Evolutionary conservation across 306 rosid species (phyloP), one percentile per base, ranked within the genome.

Genomic region (Quercus gilva): DNA sequence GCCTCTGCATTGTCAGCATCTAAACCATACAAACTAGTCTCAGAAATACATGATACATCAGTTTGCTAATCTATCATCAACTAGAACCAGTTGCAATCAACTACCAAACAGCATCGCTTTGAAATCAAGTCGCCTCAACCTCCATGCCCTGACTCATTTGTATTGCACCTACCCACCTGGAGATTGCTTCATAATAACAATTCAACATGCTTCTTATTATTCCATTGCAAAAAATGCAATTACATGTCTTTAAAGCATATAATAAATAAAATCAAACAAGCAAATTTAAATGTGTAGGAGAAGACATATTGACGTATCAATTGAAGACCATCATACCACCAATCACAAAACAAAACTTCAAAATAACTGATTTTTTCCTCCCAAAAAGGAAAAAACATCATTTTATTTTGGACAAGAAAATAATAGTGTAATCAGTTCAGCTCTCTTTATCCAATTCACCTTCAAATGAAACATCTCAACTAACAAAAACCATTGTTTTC

Each of bases 81-180:
- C 19, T 31, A 67, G 71, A 85, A 19, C 19, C 45, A 59, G 71
- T 71, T 59, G 8, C 81, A 63, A 83, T 87, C 89, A 71, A 87
- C 76, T 83, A 89, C 96, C 96, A 85, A 88, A 89, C 84, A 59
- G 1, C 68, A 74, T 84, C 64, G 80, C 96, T 86, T 88, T 78
- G 84, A 55, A 82, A 75, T 71, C 84, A 90, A 89, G 94, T 65
- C 33, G 81, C 88, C 81, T 74, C 63, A 57, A 31, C 79, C 81
- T 20, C 55, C 77, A 68, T 55, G 43, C 59, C 82, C 73, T 74
- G 69, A 63, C 89, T 75, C 59, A 2, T 5, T 33, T 55, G 80
- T 77, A 69, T 85, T 9, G 79, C 70, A 59, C 74, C 68, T 75
- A 74, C 82, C 68, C 81, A 63, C 86, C 63, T 43, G 57, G 51